Conservation (phyloP, 345 rosid species). For the Salix koriyanagi region DNA sequence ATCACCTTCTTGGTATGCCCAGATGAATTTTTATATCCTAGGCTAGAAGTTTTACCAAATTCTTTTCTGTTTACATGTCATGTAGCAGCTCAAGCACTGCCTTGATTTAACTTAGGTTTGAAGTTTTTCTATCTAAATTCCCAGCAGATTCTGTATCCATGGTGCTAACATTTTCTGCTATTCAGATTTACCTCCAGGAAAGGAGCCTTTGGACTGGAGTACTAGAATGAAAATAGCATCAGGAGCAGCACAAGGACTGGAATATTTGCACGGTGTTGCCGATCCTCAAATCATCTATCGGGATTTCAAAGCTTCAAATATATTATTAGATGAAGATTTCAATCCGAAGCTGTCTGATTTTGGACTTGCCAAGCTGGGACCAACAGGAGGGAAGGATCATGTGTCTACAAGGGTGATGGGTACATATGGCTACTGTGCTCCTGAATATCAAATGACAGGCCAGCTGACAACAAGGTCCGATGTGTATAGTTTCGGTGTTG, state of each 20-base stretch:
- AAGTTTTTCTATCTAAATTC: not conserved
- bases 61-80: not conserved
- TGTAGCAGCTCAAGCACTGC: not conserved
- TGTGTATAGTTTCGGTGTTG: conserved; percentile 64
- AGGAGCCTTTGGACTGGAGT: conserved; percentile 50
- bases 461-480: conserved; percentile 58
- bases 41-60: not conserved
- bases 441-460: conserved; percentile 57
- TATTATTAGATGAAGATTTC: conserved; percentile 50
- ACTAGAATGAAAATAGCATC: conserved; percentile 54
- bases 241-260: conserved; percentile 63
- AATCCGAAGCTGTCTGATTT: conserved; percentile 67
- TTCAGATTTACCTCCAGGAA: conserved; percentile 38
- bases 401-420: conserved; percentile 85
- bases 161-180: not conserved
- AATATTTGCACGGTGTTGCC: conserved; percentile 49
- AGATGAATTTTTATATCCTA: not conserved
- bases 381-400: conserved; percentile 51
- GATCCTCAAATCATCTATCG: conserved; percentile 58
- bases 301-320: conserved; percentile 64
- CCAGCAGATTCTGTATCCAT: not conserved
- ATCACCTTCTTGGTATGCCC: conserved; percentile 56
- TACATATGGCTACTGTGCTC: conserved; percentile 70
- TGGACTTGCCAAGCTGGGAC: conserved; percentile 66
- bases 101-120: not conserved